phyloP scores from a whole-genome alignment of 208 protist genomes.

The Crithidia expoeki region DNA sequence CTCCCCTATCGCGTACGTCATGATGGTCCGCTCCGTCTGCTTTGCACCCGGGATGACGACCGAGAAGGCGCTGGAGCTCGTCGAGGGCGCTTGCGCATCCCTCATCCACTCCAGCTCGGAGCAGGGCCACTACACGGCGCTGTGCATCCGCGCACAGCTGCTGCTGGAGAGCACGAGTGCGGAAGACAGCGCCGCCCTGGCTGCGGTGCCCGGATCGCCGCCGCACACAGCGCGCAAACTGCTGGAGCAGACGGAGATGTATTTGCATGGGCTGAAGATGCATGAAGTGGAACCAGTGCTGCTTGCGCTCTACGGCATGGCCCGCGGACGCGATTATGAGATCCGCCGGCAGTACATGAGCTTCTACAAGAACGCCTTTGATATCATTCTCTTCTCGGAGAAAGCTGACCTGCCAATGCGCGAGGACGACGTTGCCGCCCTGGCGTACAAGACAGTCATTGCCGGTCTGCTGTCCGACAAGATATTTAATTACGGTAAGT shows the following conservation, averaged over 20 bases:
- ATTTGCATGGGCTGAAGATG: constrained; percentile 74
- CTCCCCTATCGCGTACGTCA: constrained; percentile 85
- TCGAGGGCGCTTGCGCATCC: constrained; percentile 62
- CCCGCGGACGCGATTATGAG: constrained; percentile 88
- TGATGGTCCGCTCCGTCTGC: constrained; percentile 76
- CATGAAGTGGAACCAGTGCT: constrained; percentile 88
- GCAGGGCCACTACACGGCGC: constrained; percentile 64
- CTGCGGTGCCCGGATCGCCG: constrained; percentile 45
- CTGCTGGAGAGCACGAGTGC: constrained; percentile 59
- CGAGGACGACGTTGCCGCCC: constrained; percentile 52
- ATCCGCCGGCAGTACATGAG: constrained; percentile 76
- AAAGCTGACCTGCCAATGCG: constrained; percentile 78
- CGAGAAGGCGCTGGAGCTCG: constrained; percentile 65
- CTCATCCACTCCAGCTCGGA: constrained; percentile 48
- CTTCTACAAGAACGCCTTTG: constrained; percentile 89
- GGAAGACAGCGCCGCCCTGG: constrained; percentile 33
- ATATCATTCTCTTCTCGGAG: constrained; percentile 74
- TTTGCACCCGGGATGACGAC: constrained; percentile 71
- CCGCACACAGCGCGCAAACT: constrained; percentile 73
- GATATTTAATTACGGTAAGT: constrained; percentile 89
- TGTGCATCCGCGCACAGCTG: constrained; percentile 87
- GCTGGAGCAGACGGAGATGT: constrained; percentile 73
- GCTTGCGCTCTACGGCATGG: constrained; percentile 68
- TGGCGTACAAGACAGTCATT: constrained; percentile 79
- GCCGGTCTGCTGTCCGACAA: constrained; percentile 83